Evolutionary conservation across 768 basidiomycete species (phyloP).

Genomic region (Hypholoma fasciculare): DNA sequence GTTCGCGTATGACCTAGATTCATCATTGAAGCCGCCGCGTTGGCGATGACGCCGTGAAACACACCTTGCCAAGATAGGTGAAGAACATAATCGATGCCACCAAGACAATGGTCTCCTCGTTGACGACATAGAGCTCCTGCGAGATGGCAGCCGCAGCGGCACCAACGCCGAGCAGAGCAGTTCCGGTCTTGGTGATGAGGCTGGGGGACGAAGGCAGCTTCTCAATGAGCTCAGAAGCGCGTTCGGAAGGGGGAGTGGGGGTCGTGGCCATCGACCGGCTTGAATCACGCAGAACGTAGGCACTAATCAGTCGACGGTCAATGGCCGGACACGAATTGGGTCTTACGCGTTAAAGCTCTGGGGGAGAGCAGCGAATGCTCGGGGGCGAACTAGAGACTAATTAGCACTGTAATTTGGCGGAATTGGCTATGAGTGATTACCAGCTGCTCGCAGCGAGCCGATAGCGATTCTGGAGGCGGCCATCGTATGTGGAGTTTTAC

Average conservation of each 20-base stretch:
- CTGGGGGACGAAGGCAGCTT: conserved; percentile 81
- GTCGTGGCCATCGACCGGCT: conserved; percentile 71
- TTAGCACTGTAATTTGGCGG: conserved; percentile 2
- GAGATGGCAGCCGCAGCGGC: conserved; percentile 91
- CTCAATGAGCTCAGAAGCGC: conserved; percentile 89
- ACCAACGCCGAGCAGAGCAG: conserved; percentile 88
- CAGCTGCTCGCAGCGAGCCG: conserved; percentile 60
- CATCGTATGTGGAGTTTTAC: conserved; percentile 37
- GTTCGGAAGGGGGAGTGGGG: conserved; percentile 77
- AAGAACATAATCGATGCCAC: conserved; percentile 83
- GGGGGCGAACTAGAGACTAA: conserved; percentile 48
- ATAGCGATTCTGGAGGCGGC: conserved; percentile 71
- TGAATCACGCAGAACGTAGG: conserved; percentile 16
- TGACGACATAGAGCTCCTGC: conserved; percentile 95
- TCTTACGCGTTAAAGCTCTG: conserved; percentile 49
- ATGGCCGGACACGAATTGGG: conserved; percentile 6
- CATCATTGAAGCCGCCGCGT: conserved; percentile 9
- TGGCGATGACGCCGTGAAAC: conserved; percentile 18
- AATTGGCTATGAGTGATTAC: conserved; percentile 31
- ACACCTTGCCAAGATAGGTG: conserved; percentile 77
- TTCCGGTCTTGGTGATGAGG: conserved; percentile 93
- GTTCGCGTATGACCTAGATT: conserved; percentile 71
- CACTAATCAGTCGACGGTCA: conserved; percentile 7
- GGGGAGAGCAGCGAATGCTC: conserved; percentile 48
- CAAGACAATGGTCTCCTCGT: conserved; percentile 92